These are phyloP conservation scores for Peribolospora kevripleyi DNA, from an alignment of 768 basidiomycete genomes.

Conservation along the genomic window DNA sequence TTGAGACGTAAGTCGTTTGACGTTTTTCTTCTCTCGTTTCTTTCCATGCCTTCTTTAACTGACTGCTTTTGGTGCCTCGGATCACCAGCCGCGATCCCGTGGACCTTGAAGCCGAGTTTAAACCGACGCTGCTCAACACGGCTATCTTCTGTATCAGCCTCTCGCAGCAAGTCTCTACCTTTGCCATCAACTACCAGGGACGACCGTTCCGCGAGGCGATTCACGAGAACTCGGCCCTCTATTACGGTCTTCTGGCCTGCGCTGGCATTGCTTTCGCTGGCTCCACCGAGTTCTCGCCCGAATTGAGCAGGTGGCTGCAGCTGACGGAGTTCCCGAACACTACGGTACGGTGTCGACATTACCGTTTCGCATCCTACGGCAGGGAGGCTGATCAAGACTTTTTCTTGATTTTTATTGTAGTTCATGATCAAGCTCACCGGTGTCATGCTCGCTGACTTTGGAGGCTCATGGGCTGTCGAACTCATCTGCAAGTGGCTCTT, in stretches of 20 bases:
- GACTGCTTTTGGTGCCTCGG: background rate
- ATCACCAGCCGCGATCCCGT: constrained; percentile 39
- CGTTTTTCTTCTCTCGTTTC: constrained; percentile 1
- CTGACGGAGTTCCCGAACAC: constrained; percentile 20
- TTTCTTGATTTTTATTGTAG: constrained; percentile 21
- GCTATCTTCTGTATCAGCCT: constrained; percentile 87
- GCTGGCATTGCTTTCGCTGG: constrained; percentile 62
- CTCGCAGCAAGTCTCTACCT: constrained; percentile 94
- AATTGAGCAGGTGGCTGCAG: constrained; percentile 87
- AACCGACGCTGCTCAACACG: constrained; percentile 80
- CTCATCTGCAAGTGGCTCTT: constrained; percentile 59
- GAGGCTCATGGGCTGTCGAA: constrained; percentile 66
- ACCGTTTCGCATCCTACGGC: background rate
- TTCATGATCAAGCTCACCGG: constrained; percentile 58
- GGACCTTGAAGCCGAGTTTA: constrained; percentile 88
- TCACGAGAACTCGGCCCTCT: constrained; percentile 78
- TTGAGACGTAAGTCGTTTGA: constrained; percentile 34
- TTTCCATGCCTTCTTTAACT: background rate
- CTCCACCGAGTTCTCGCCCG: constrained; percentile 80
- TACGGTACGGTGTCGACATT: constrained; percentile 38
- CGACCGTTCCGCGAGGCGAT: constrained; percentile 97
- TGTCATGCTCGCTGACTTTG: constrained; percentile 71
- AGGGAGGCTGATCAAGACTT: background rate
- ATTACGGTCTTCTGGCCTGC: constrained; percentile 53
- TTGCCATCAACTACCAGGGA: constrained; percentile 92